phyloP scores from a whole-genome alignment of 345 rosid species.

The Salix udensis region DNA sequence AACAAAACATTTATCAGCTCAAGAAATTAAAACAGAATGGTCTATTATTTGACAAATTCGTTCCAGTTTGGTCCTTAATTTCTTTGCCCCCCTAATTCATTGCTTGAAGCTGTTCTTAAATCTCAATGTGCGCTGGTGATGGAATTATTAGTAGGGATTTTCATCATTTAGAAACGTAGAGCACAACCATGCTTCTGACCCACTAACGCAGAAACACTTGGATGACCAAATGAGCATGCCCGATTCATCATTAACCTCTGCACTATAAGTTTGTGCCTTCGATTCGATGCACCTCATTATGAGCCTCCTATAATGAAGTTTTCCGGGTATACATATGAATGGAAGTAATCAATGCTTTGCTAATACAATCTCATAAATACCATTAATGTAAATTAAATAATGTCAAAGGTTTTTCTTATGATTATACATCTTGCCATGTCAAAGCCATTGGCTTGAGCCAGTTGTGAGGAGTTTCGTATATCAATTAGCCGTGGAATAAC shows the following conservation, averaged over 20 bases:
- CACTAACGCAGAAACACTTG: neutral
- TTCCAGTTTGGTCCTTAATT: neutral
- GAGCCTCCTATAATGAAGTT: neutral
- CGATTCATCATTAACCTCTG: constrained; percentile 6
- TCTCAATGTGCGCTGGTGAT: neutral
- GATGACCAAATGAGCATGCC: constrained; percentile 10
- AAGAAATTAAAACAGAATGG: neutral
- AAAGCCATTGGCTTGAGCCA: too few relatives aligned
- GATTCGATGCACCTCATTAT: constrained; percentile 10
- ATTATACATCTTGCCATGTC: too few relatives aligned
- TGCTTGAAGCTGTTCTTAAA: neutral
- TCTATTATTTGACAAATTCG: neutral
- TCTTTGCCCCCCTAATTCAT: neutral
- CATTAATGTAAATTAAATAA: too few relatives aligned
- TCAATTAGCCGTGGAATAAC: too few relatives aligned
- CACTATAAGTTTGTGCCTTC: constrained; percentile 2
- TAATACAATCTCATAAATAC: too few relatives aligned
- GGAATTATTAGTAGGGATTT: neutral
- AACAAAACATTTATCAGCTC: neutral
- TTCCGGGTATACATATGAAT: neutral
- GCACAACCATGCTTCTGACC: neutral
- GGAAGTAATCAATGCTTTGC: too few relatives aligned
- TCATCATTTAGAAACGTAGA: constrained; percentile 1
- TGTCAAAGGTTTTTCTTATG: too few relatives aligned
- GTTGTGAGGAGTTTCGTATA: too few relatives aligned